Conservation (phyloP, 2,329 filamentous ascomycete species). For the Penicillium decumbens region DNA sequence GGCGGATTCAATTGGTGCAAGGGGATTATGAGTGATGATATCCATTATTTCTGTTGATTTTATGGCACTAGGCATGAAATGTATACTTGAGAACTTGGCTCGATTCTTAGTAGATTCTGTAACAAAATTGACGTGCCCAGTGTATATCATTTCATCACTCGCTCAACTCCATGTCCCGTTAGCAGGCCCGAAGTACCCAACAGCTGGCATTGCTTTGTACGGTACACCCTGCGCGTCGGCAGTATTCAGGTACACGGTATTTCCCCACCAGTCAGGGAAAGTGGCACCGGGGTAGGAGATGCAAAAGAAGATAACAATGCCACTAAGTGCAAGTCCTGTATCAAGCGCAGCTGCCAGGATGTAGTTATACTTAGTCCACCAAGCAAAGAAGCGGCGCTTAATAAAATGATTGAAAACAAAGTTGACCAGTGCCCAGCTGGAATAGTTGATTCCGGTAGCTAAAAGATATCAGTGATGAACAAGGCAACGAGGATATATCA, state of each 20-base stretch:
- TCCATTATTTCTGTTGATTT: slow-evolving; percentile 16
- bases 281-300: slow-evolving; percentile 31
- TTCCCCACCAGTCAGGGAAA: slow-evolving; percentile 34
- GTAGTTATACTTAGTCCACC: slow-evolving; percentile 46
- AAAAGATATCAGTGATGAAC: neutral
- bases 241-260: slow-evolving; percentile 32
- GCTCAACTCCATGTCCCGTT: slow-evolving; percentile 28
- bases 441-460: slow-evolving; percentile 36
- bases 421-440: slow-evolving; percentile 36
- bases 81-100: neutral
- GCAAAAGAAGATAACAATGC: slow-evolving; percentile 36
- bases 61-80: neutral
- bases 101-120: neutral
- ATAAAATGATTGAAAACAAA: slow-evolving; percentile 78
- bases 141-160: no score
- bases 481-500: neutral
- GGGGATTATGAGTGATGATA: slow-evolving; percentile 33
- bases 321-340: slow-evolving; percentile 30
- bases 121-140: neutral
- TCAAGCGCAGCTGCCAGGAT: slow-evolving; percentile 42
- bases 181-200: slow-evolving; percentile 31
- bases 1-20: slow-evolving; percentile 23
- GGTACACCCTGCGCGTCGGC: slow-evolving; percentile 28
- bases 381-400: slow-evolving; percentile 43
- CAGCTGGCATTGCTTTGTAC: slow-evolving; percentile 24